These are phyloP conservation scores for Vanderwaltozyma verrucispora DNA, from an alignment of 805 yeast genomes.

Conservation along the genomic window DNA sequence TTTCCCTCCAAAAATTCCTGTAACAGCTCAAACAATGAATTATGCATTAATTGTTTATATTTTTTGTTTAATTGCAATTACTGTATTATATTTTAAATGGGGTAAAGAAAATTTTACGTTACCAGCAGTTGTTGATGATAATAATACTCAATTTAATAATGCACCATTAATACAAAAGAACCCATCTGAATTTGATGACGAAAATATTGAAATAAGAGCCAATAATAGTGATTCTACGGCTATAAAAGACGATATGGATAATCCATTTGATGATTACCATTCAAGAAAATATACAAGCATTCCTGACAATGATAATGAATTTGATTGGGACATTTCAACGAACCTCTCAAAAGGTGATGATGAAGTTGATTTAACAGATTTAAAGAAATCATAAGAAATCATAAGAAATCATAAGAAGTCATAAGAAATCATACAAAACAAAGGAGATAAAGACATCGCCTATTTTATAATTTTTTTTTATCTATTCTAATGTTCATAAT, in stretches of 20 bases:
- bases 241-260: neutral
- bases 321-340: neutral
- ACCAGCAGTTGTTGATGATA: conserved; percentile 35
- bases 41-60: conserved; percentile 54
- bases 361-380: no score
- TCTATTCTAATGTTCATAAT: no score
- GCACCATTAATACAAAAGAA: neutral
- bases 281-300: neutral
- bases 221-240: neutral
- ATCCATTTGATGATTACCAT: conserved; percentile 1
- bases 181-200: neutral
- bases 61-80: conserved; percentile 37
- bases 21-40: conserved; percentile 34
- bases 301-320: no score
- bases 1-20: conserved; percentile 56
- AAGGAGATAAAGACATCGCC: no score
- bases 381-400: no score
- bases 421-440: no score
- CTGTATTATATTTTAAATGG: conserved; percentile 46
- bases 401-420: no score
- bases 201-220: neutral
- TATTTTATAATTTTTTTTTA: no score
- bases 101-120: conserved; percentile 55
- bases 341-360: no score
- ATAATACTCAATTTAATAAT: conserved; percentile 7